Conservation (phyloP, 2,329 filamentous ascomycete species). For the Calonectria multiphialidica region DNA sequence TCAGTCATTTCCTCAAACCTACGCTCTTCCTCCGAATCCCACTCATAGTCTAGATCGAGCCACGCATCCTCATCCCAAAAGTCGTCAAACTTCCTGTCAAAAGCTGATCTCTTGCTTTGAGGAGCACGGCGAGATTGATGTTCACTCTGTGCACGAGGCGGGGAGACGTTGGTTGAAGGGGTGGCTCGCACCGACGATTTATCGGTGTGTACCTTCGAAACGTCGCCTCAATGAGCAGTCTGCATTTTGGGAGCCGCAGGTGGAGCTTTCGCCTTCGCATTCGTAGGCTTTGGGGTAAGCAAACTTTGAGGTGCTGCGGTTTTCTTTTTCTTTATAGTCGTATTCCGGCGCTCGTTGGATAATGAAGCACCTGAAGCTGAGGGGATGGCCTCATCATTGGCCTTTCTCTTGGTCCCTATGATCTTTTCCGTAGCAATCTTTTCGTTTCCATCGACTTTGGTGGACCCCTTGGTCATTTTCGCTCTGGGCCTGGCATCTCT, state of each 20-base stretch:
- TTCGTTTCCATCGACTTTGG: neutral
- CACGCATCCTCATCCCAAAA: neutral
- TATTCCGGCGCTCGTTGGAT: neutral
- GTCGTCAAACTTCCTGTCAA: neutral
- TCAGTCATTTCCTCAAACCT: neutral
- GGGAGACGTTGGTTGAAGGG: neutral
- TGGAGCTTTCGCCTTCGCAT: neutral
- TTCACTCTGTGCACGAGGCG: neutral
- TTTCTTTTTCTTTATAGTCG: neutral
- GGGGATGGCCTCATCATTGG: neutral
- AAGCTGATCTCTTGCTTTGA: neutral
- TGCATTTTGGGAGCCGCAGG: neutral
- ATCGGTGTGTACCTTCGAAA: neutral
- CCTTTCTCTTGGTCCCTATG: neutral
- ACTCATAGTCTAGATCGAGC: neutral
- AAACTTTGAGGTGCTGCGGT: neutral
- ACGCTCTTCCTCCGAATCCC: neutral
- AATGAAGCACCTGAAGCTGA: neutral
- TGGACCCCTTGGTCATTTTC: neutral
- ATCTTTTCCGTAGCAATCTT: neutral
- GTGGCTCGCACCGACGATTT: neutral
- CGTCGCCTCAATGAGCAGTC: neutral
- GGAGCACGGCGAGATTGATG: neutral
- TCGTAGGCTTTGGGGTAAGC: neutral
- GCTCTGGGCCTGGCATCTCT: neutral